phyloP scores from a whole-genome alignment of 75 land plant species.

The Ceratopteris richardii region DNA sequence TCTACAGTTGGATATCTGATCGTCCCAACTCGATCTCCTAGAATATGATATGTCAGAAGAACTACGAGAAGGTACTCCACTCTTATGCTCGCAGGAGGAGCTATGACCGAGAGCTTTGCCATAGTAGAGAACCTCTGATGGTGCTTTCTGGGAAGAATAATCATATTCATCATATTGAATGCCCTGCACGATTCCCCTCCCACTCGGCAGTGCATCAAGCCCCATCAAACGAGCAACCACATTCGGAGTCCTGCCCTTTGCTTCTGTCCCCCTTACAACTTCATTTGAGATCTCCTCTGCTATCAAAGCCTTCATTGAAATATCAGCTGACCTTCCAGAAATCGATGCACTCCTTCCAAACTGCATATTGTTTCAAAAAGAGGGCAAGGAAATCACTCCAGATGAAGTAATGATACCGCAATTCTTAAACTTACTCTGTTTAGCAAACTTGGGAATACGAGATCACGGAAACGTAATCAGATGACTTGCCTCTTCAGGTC shows the following conservation, averaged over 20 bases:
- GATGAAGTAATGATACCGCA: no score
- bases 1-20: background rate
- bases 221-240: conserved; percentile 98
- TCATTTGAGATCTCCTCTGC: conserved; percentile 30
- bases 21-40: background rate
- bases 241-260: conserved; percentile 51
- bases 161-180: background rate
- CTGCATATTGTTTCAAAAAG: background rate
- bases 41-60: background rate
- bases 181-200: conserved; percentile 12
- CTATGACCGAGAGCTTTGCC: no score
- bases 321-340: conserved; percentile 10
- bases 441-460: no score
- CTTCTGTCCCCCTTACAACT: conserved; percentile 16
- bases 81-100: no score
- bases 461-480: no score
- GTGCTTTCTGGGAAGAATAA: background rate
- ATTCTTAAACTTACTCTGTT: no score
- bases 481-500: no score
- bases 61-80: background rate
- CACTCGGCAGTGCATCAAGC: conserved; percentile 56
- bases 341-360: background rate
- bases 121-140: background rate
- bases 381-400: background rate
- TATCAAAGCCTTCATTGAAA: conserved; percentile 61